These are phyloP conservation scores for Aspergillus texensis DNA, from an alignment of 2,329 filamentous ascomycete genomes.

Conservation along the genomic window DNA sequence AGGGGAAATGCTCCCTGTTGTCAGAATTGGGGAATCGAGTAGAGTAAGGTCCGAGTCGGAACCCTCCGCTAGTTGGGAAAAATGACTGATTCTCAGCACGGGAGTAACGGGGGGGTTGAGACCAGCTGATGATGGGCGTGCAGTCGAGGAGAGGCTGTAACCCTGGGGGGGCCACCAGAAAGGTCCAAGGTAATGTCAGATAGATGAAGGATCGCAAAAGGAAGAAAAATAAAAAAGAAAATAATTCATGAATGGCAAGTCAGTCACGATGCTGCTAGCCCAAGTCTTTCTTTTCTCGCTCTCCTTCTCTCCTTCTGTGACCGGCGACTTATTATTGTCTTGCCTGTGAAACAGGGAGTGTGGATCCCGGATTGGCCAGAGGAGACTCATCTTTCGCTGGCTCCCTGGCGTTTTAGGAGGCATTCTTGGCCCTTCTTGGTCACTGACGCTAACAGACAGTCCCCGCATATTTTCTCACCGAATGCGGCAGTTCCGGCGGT, in stretches of 20 bases:
- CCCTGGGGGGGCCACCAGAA: neutral
- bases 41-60: conserved; percentile 9
- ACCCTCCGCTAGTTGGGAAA: conserved; percentile 13
- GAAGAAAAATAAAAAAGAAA: neutral
- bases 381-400: conserved; percentile 9
- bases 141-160: neutral
- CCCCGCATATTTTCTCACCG: conserved; percentile 21
- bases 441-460: conserved; percentile 15
- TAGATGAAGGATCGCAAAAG: conserved; percentile 2
- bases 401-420: conserved; percentile 15
- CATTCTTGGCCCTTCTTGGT: conserved; percentile 21
- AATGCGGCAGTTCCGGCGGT: conserved; percentile 19
- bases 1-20: neutral
- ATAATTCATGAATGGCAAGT: neutral
- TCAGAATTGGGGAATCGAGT: conserved; percentile 10
- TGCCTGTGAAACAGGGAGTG: conserved; percentile 19
- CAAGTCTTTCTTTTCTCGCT: neutral
- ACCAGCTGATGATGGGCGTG: neutral
- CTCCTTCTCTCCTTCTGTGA: conserved; percentile 5
- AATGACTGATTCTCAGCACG: conserved; percentile 1
- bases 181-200: neutral
- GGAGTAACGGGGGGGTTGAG: conserved; percentile 7
- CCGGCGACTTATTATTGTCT: conserved; percentile 8
- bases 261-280: neutral
- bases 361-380: conserved; percentile 10